These are phyloP conservation scores for Phalaenopsis aphrodite DNA, from an alignment of 106 monocot genomes.

Conservation along the genomic window DNA sequence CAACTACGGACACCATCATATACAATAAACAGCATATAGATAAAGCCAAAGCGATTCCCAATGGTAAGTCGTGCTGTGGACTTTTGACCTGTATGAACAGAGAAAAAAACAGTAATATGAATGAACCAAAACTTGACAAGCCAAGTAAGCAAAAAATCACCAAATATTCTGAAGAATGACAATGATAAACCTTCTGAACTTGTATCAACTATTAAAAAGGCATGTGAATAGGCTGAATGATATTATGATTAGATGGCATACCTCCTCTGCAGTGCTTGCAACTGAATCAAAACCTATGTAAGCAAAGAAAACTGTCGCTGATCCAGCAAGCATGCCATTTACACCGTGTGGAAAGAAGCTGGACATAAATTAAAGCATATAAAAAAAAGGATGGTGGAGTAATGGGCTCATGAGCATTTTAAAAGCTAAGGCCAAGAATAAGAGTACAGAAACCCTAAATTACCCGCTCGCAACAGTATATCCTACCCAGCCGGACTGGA, in stretches of 20 bases:
- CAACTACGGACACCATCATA: constrained; percentile 85
- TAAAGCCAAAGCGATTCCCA: constrained; percentile 67
- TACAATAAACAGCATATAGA: constrained; percentile 79
- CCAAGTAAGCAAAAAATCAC: background rate
- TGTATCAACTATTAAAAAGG: background rate
- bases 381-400: background rate
- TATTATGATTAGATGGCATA: constrained; percentile 13
- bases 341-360: constrained; percentile 92
- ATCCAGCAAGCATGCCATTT: constrained; percentile 92
- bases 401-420: background rate
- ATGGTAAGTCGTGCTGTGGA: constrained; percentile 87
- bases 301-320: constrained; percentile 94
- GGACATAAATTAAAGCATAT: constrained; percentile 9
- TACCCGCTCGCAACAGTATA: constrained; percentile 74
- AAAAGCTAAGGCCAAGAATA: background rate
- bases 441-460: constrained; percentile 7
- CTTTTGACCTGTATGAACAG: constrained; percentile 65
- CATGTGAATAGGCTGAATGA: background rate
- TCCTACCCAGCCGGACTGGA: constrained; percentile 88
- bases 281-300: constrained; percentile 96
- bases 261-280: constrained; percentile 99
- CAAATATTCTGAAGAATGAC: background rate
- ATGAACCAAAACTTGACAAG: background rate
- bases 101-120: background rate
- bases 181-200: background rate